phyloP scores from a whole-genome alignment of 148 eudicot genomes.

The Diospyros kaki region DNA sequence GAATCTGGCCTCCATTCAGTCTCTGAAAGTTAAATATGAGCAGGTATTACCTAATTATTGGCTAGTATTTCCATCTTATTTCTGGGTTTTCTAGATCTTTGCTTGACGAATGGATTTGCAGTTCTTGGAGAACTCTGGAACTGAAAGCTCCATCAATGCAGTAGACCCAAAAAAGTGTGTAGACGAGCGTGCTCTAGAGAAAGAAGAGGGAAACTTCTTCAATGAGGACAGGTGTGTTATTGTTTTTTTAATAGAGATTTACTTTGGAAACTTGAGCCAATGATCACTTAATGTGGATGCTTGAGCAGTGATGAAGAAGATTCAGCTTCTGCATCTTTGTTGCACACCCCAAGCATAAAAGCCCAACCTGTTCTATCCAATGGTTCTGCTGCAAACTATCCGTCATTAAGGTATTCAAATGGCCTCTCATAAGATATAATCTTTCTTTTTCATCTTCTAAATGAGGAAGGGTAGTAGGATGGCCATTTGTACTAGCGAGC shows the following conservation, averaged over 20 bases:
- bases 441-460: too few species aligned
- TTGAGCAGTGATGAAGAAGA: conserved; percentile 88
- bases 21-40: conserved; percentile 78
- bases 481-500: too few species aligned
- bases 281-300: conserved; percentile 7
- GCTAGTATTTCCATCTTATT: background rate
- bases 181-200: conserved; percentile 92
- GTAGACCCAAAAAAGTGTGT: conserved; percentile 63
- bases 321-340: conserved; percentile 66
- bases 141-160: conserved; percentile 31
- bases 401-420: conserved; percentile 51
- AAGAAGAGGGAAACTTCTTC: conserved; percentile 96
- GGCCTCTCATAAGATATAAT: background rate
- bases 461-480: too few species aligned
- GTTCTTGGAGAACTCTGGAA: conserved; percentile 64
- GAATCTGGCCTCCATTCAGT: conserved; percentile 43
- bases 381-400: conserved; percentile 44
- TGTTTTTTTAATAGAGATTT: background rate
- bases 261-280: background rate
- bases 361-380: conserved; percentile 47
- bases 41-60: conserved; percentile 47
- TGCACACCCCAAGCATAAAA: conserved; percentile 31
- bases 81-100: conserved; percentile 3
- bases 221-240: conserved; percentile 77
- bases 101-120: conserved; percentile 36